These are phyloP conservation scores for Astraeus odoratus DNA, from an alignment of 768 basidiomycete species.

Conservation along the genomic window DNA sequence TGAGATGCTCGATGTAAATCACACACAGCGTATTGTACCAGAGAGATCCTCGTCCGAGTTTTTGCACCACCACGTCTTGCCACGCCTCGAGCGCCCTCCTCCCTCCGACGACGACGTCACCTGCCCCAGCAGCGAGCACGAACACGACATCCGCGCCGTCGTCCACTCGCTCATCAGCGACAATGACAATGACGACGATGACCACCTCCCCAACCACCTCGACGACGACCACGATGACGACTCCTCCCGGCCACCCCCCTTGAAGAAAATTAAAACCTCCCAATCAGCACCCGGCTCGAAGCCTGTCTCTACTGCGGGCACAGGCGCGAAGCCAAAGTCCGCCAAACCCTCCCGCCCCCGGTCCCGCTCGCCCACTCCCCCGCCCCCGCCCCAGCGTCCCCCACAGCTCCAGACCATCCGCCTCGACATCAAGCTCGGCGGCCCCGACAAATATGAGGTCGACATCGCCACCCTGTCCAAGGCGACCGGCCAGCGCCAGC, in stretches of 20 bases:
- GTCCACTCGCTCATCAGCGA: constrained; percentile 10
- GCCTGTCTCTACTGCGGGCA: constrained; percentile 23
- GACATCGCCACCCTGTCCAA: constrained; percentile 54
- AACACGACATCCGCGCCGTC: constrained; percentile 7
- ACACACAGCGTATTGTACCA: not conserved
- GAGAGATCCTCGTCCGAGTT: constrained; percentile 6
- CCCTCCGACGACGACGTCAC: not conserved
- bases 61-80: no score
- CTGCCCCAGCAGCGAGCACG: constrained; percentile 10
- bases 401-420: constrained; percentile 58
- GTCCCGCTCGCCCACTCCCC: constrained; percentile 54
- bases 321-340: constrained; percentile 47
- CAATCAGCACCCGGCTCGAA: constrained; percentile 19
- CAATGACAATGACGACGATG: constrained; percentile 6
- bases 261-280: constrained; percentile 24
- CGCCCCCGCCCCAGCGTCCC: constrained; percentile 40
- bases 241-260: constrained; percentile 19
- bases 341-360: constrained; percentile 37
- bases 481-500: constrained; percentile 55
- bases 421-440: constrained; percentile 62
- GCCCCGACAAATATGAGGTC: constrained; percentile 69
- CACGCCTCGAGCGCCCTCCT: not conserved
- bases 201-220: constrained; percentile 5
- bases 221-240: constrained; percentile 11
- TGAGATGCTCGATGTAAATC: constrained; percentile 20